Base-by-base conservation (phyloP, 495 filamentous ascomycete genomes). In the Cryomyces minteri region DNA sequence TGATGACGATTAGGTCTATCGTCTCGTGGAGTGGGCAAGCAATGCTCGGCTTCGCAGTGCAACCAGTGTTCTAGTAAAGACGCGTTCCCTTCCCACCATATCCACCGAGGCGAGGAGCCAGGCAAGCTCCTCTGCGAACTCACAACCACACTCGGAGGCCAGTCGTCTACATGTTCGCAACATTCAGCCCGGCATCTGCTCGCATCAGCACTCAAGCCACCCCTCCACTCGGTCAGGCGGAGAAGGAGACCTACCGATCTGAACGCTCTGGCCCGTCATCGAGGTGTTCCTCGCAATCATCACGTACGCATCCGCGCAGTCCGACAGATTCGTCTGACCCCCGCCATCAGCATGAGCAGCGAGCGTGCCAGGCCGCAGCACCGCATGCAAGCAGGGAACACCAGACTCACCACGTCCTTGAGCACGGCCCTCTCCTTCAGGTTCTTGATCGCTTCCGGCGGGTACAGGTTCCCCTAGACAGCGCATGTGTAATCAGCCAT, bases 241-340 rank as follows among this genome's bases (percentile, higher is more conserved):
- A 6, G 6, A 25, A 1, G 18, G 18, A 36, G 31, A 58, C 58
- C 45, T 36, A 61, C 58, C 58, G 29, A 65, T 55, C 36, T 54
- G 54, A 14, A 64, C 49, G 43, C 53, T 54, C 58, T 54, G 48
- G 5, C 61, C 62, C 6, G 62, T 66, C 49, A 66, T 60, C 32
- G 60, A 62, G 14, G 58, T 55, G 42, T 66, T 66, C 50, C 57
- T 60, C 0, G 62, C 62, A 5, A 66, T 18, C 52, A 54, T 53
- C 10, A 66, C 43, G 41, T 54, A 66, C 12, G 52, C 57, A 49
- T 66, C 57, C 2, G 59, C 62, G 40, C 60, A 63, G 47, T 66
- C 62, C 28, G 57, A 50, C n/a, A 66, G 48, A 43, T 54, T 52
- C 31, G 57, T 61, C 54, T 57, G 14, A 12, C 5, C 10, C 31